Percentiles rank a stretch among this genome's conserved stretches.
Evolutionary conservation across 148 eudicot species (phyloP).

Genomic region (Rhododendron mucronatum): DNA sequence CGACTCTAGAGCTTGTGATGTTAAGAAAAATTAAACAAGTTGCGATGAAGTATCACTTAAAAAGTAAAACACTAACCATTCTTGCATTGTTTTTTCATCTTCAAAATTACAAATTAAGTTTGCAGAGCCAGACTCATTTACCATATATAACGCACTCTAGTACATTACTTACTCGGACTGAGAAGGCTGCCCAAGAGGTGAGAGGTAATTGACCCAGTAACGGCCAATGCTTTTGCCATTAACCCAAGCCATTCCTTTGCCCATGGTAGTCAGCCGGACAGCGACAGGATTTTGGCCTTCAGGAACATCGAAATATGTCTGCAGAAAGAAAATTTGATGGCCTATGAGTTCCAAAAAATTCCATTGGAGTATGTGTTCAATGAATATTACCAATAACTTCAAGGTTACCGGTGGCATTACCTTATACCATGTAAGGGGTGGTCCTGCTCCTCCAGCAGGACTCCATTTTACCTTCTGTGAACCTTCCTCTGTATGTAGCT

Average conservation of each 20-base stretch:
- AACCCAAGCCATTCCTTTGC: constrained; percentile 74
- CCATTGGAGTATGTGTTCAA: background rate
- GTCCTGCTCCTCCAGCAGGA: constrained; percentile 30
- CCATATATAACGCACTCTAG: background rate
- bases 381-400: background rate
- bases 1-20: background rate
- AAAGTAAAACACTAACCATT: background rate
- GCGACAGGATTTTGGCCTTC: constrained; percentile 69
- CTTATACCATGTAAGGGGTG: constrained; percentile 79
- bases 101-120: background rate
- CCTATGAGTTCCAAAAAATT: background rate
- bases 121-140: background rate
- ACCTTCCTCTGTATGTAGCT: constrained; percentile 64
- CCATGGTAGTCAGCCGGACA: constrained; percentile 53
- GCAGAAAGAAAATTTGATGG: background rate
- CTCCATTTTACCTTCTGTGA: constrained; percentile 46
- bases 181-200: constrained; percentile 54
- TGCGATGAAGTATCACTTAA: background rate
- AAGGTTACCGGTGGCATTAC: constrained; percentile 25
- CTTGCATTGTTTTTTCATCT: background rate
- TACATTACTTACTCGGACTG: constrained; percentile 64
- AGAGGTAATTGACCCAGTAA: constrained; percentile 60
- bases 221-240: constrained; percentile 80
- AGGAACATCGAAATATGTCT: constrained; percentile 81
- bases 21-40: background rate